phyloP scores from a whole-genome alignment of 192 early-diverging fungal genomes.

The Backusella macrospora region DNA sequence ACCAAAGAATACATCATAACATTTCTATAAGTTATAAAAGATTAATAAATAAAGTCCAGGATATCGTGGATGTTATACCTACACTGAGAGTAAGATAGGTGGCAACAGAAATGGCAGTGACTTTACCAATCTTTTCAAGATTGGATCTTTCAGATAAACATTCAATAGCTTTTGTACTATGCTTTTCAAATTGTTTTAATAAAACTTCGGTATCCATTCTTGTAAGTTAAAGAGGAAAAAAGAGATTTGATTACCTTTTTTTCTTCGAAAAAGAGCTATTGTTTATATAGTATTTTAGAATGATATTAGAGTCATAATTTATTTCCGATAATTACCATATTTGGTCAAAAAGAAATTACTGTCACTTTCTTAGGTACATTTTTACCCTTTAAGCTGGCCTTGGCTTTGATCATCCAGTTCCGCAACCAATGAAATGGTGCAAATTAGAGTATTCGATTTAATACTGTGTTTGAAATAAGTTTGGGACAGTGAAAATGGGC shows the following conservation, averaged over 20 bases:
- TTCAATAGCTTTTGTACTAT: neutral
- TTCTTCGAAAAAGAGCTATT: neutral
- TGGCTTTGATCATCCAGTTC: too few species aligned
- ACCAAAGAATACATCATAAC: conserved; percentile 32
- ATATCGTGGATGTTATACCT: neutral
- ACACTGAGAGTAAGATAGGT: neutral
- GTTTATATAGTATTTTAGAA: neutral
- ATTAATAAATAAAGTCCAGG: neutral
- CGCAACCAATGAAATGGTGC: too few species aligned
- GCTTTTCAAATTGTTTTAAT: neutral
- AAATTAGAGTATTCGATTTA: too few species aligned
- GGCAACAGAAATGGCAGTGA: conserved; percentile 14
- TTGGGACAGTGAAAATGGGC: too few species aligned
- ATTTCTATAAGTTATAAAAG: conserved; percentile 18
- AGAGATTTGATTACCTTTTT: neutral
- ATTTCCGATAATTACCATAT: too few species aligned
- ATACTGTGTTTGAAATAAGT: too few species aligned
- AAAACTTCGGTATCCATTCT: neutral
- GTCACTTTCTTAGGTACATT: too few species aligned
- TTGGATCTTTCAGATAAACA: conserved; percentile 14
- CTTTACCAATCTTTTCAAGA: conserved; percentile 4
- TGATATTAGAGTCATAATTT: neutral
- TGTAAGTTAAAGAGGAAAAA: neutral
- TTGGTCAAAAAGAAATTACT: too few species aligned
- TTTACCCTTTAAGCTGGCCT: too few species aligned